Evolutionary conservation across 164 flowering plant genomes (phyloP).

Genomic region (Akebia trifoliata): DNA sequence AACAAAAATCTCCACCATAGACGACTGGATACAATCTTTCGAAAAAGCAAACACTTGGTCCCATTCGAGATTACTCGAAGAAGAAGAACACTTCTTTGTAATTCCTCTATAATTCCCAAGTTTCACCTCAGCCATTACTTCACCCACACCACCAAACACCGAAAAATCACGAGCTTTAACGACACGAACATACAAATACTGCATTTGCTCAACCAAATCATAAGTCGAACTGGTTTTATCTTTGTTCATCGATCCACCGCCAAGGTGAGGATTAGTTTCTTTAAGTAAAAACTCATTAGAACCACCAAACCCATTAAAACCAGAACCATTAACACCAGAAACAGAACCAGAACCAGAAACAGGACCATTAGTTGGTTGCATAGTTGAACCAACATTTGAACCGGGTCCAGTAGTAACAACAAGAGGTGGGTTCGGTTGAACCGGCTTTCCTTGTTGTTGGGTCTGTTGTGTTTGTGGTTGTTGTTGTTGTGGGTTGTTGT

Average conservation of each 20-base stretch:
- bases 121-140: slow-evolving; percentile 29
- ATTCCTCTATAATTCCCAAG: slow-evolving; percentile 35
- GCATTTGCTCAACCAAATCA: slow-evolving; percentile 40
- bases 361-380: background rate
- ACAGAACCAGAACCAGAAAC: slow-evolving; percentile 31
- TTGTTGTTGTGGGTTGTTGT: slow-evolving; percentile 11
- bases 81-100: slow-evolving; percentile 19
- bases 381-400: background rate
- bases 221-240: slow-evolving; percentile 31
- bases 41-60: slow-evolving; percentile 77
- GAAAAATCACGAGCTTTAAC: slow-evolving; percentile 24
- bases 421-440: slow-evolving; percentile 19
- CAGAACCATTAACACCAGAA: slow-evolving; percentile 15
- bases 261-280: slow-evolving; percentile 80
- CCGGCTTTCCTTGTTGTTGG: slow-evolving; percentile 8
- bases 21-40: slow-evolving; percentile 70
- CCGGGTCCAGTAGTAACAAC: slow-evolving; percentile 17
- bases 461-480: slow-evolving; percentile 12
- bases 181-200: slow-evolving; percentile 29
- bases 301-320: background rate
- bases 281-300: slow-evolving; percentile 53
- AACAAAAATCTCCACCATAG: slow-evolving; percentile 58
- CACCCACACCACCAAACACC: slow-evolving; percentile 15
- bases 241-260: slow-evolving; percentile 42
- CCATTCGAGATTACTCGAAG: slow-evolving; percentile 60